Evolutionary conservation across 106 monocot species (phyloP), one percentile per base, ranked within the genome.

Genomic region (Narthecium ossifragum): DNA sequence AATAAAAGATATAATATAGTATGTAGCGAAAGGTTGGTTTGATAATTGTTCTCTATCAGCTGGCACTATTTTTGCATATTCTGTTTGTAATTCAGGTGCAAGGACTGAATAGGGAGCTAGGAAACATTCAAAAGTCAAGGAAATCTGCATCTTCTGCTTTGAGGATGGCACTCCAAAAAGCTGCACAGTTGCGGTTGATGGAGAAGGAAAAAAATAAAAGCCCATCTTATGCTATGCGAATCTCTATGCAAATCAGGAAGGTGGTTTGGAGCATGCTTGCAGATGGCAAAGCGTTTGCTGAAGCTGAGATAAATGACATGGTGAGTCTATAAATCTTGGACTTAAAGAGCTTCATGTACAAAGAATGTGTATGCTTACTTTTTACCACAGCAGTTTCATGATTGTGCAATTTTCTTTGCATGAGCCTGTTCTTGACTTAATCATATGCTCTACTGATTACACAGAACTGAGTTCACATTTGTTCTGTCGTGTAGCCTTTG

Each of bases 191-290:
- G 30, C 78, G 81, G 22, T 54, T 98, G 17, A 85, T 79, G 84
- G 98, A 98, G 57, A 96, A 96, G 69, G 96, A 98, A 71, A 98
- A 98, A 75, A 98, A 79, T 60, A 98, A 98, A 72, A 98, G 98
- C 60, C 98, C 98, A 22, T 98, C 98, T 26, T 98, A 65, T 82
- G 98, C 98, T 26, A 88, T 98, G 90, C 74, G 91, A 49, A 77
- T 98, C 57, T 98, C 98, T 32, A 72, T 98, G 75, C 72, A 68
- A 69, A 91, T 98, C 37, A 80, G 84, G 62, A 91, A 91, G 47
- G 87, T 98, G 5, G 91, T 67, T 14, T 98, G 98, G 98, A 88
- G 87, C 60, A 98, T 98, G 98, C 84, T 91, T 67, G 73, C 79
- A 39, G 98, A 98, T 75, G 98, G 87, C 18, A 98, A 98, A 85